These are phyloP conservation scores for Polygonum aviculare DNA, from an alignment of 148 eudicot species.

Conservation along the genomic window DNA sequence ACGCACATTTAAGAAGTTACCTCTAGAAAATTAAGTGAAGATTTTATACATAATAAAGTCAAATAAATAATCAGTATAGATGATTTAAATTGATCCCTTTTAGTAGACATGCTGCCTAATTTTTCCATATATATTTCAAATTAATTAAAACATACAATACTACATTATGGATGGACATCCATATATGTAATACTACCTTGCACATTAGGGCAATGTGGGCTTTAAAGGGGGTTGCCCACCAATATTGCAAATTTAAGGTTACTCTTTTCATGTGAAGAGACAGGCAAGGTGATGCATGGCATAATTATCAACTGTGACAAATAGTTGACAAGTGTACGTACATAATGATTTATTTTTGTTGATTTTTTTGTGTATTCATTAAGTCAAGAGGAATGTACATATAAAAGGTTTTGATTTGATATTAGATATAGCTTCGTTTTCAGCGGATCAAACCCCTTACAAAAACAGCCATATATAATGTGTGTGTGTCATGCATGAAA, in stretches of 20 bases:
- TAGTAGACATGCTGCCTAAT: no score
- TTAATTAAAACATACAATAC: no score
- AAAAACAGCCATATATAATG: neutral
- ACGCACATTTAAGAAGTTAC: no score
- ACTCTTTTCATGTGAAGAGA: neutral
- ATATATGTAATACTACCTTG: no score
- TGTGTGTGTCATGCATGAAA: neutral
- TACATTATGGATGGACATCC: no score
- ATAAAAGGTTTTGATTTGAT: conserved; percentile 4
- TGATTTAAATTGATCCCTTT: no score
- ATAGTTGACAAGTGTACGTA: neutral
- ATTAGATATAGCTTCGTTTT: neutral
- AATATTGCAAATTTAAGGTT: conserved; percentile 4
- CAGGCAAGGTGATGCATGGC: neutral
- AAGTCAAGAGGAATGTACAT: neutral
- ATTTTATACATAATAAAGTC: no score
- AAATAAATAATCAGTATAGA: no score
- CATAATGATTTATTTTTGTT: neutral
- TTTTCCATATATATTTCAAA: no score
- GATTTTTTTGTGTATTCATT: neutral
- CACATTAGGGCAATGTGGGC: neutral
- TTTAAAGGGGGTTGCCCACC: neutral
- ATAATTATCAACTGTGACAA: neutral
- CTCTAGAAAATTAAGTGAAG: no score
- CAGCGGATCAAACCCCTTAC: neutral